phyloP scores from a whole-genome alignment of 169 alveolate genomes.

The Amoebophrya sp. region DNA sequence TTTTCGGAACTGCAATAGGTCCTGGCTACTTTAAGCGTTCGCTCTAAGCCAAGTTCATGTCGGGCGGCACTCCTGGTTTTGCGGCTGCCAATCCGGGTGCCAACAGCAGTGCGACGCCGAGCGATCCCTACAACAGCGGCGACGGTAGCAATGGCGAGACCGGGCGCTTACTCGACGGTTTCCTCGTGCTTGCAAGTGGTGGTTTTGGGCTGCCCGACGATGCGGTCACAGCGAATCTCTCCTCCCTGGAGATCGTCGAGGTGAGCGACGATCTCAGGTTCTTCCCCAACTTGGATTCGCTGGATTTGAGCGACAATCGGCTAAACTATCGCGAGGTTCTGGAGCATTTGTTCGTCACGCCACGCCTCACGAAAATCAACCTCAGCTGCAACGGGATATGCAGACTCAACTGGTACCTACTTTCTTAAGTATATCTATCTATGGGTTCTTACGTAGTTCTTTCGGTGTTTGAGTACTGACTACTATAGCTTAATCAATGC shows the following conservation, averaged over 20 bases:
- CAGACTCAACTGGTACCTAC: not conserved
- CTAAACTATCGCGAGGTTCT: not conserved
- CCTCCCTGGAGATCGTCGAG: not conserved
- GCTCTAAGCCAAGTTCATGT: too few relatives aligned
- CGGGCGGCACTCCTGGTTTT: too few relatives aligned
- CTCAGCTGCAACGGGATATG: not conserved
- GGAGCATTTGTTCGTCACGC: not conserved
- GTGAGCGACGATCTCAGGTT: not conserved
- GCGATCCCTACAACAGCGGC: not conserved
- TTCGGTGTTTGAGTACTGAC: too few relatives aligned
- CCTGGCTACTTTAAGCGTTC: too few relatives aligned
- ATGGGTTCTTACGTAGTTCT: too few relatives aligned
- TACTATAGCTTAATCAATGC: too few relatives aligned
- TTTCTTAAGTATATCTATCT: too few relatives aligned
- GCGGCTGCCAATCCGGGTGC: not conserved
- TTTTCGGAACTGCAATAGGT: too few relatives aligned
- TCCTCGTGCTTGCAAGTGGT: not conserved
- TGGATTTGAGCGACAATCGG: not conserved
- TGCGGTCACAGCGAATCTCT: not conserved
- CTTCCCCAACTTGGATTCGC: not conserved
- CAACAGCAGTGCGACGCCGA: not conserved
- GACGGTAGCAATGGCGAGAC: not conserved
- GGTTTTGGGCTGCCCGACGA: not conserved
- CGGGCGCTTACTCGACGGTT: not conserved
- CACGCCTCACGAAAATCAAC: not conserved